Base-by-base conservation (phyloP, 2,329 filamentous ascomycete genomes). In the Colletotrichum eleusines region DNA sequence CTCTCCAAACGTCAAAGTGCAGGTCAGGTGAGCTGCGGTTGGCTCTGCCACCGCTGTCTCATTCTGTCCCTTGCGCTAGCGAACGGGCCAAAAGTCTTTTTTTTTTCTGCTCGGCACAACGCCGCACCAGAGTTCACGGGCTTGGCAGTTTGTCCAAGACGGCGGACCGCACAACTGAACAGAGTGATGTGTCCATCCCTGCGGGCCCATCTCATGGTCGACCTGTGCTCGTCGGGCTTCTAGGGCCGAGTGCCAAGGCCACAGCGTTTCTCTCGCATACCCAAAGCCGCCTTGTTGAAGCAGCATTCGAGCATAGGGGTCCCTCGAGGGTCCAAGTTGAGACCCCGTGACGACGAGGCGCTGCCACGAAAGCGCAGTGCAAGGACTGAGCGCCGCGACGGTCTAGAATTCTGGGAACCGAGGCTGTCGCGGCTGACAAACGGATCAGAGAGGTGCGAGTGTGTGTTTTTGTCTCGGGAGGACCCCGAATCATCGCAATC, bases 311-410 rank as follows among this genome's bases (percentile, higher is more conserved):
- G 20, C 42, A 44, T 62, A 67, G 44, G 63, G 68, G 68, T 58
- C 63, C 33, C 20, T n/a, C 42, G 35, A 65, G 57, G 63, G 57
- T 51, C 48, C 51, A 58, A 44, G n/a, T 55, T 53, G 63, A 62
- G 63, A 67, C 51, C 31, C 57, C 31, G 51, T 71, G 68, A 71
- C 68, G 68, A 62, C 48, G 63, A 62, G 68, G 68, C 63, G 57
- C 63, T 71, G 57, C 63, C 63, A 57, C 42, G 55, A 28, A 14
- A 63, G 58, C 38, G 26, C 35, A 14, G 33, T 40, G 16, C 33
- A 33, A 20, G 46, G 57, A 58, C 63, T 53, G 68, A 58, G 57
- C 63, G 57, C 51, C 42, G 57, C 38, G 68, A 53, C 14, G 51
- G 57, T 38, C 63, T 63, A 66, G 63, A 67, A 51, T 42, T 67